Base-by-base conservation (phyloP, 169 alveolate genomes). In the Cryptosporidium andersoni region DNA sequence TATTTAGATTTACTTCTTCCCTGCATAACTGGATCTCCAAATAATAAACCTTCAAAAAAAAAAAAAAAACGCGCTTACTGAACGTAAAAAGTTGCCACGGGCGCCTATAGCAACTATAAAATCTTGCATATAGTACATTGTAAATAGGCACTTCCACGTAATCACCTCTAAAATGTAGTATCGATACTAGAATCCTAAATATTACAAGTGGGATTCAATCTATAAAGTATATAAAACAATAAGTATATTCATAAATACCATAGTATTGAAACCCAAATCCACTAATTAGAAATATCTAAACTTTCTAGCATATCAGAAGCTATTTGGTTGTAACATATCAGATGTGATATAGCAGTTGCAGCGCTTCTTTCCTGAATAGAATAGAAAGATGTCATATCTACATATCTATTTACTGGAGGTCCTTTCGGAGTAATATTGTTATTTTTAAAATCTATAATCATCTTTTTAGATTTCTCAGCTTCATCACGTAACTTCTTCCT, bases 321-420 rank as follows among this genome's bases (percentile, higher is more conserved):
- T 16, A 74, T 74, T 45, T 74, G 85, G 47, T 74, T 74, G 37
- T 74, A 74, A 14, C 74, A 66, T 25, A 74, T 74, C 14, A 74
- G 11, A 4, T 66, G 56, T 53, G 85, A 66, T 56, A 74, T 53
- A 74, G 37, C 60, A 12, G 67, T 40, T 4, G 49, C 85, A 56
- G 48, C 49, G 55, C 36, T 60, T 36, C 55, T 43, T 49, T 74
- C 85, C 7, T 45, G 74, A 6, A 58, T 68, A 58, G 74, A 47
- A 60, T 74, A 74, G 1, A 74, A 9, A 4, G 12, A 12, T 39
- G 43, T 63, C 14, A 56, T 47, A 4, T 66, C 45, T 9, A 1
- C 12, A n/a, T 66, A 52, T 14, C 49, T 8, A 25, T 25, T 25
- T 25, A 25, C 25, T 25, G 2, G 52, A 25, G 11, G 11, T 37